A percentile compares a stretch with the other conserved stretches of the same genome.
Conservation (phyloP, 495 filamentous ascomycete species). For the Aspergillus sclerotiicarbonarius region DNA sequence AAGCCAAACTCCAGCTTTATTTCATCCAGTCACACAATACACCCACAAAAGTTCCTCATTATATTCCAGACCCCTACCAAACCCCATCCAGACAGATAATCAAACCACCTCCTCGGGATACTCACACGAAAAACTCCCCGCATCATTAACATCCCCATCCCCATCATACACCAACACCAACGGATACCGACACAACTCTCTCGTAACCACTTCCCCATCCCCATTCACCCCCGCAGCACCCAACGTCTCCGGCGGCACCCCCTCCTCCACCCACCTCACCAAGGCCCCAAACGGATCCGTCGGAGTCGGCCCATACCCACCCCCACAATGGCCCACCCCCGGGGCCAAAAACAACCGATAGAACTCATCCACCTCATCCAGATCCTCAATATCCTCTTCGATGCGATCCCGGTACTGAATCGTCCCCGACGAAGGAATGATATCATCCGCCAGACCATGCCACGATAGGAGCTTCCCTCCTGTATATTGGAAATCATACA, state of each 20-base stretch:
- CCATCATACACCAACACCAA: constrained; percentile 2
- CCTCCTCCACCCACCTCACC: constrained; percentile 44
- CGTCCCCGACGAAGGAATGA: constrained; percentile 18
- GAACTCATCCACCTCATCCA: constrained; percentile 14
- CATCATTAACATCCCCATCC: neutral
- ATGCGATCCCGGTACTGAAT: constrained; percentile 19
- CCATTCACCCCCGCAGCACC: neutral
- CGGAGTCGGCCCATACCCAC: constrained; percentile 21
- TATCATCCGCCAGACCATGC: constrained; percentile 32
- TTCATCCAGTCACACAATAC: no score
- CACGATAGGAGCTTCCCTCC: constrained; percentile 45
- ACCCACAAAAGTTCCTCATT: no score
- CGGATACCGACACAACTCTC: constrained; percentile 2
- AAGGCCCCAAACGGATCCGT: constrained; percentile 25
- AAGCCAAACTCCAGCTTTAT: no score
- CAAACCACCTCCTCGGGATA: neutral
- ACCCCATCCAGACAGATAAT: neutral
- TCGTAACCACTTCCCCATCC: neutral
- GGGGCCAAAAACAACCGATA: constrained; percentile 22
- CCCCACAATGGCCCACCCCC: constrained; percentile 23
- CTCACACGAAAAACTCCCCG: constrained; percentile 5
- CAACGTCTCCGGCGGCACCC: constrained; percentile 23
- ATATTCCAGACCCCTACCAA: neutral
- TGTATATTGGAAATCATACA: constrained; percentile 26
- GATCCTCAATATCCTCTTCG: constrained; percentile 5